Evolutionary conservation across 2,329 filamentous ascomycete species (phyloP), one percentile per base, ranked within the genome.

Genomic region (Sporothrix brunneoviolacea): DNA sequence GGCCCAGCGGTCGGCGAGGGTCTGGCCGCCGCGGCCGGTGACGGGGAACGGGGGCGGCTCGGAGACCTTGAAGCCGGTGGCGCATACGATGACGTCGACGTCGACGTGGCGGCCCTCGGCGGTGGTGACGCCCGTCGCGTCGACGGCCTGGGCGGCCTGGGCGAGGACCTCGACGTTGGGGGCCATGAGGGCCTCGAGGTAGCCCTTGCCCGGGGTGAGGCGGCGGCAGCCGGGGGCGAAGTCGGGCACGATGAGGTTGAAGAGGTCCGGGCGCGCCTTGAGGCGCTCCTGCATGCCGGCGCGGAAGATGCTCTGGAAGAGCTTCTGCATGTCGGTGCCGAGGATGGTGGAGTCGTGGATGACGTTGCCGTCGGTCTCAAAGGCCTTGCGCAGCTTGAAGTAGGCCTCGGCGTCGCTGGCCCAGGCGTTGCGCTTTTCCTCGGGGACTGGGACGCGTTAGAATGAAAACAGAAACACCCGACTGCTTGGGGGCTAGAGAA

Each of bases 61-160:
- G 3, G 65, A 65, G 6, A 68, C 65, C 54, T 66, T 61, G 64
- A 72, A 74, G 12, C 72, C 71, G 0, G 71, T 74, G n/a, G 72
- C 72, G 60, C 68, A 74, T 38, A 74, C 65, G 4, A 78, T 64
- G 9, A 64, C 66, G 57, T 78, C 74, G 33, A 75, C 62, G 8
- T 45, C 46, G 10, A 52, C n/a, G 16, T 56, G 45, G 8, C 60
- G 55, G 13, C 62, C 63, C 1, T 56, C 52, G 44, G 54, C 53
- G 8, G 65, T 61, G 5, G 52, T 53, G 16, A 72, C 60, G 2
- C 71, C 70, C 0, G 58, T 60, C n/a, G 61, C 53, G 3, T 66
- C 70, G 22, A 72, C 58, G 13, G 53, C 50, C 0, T 49, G 48
- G 33, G 72, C 69, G 1, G 59, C 51, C 16, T 66, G 62, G 12